Percentiles rank a stretch among this genome's conserved stretches.
Conservation (phyloP, 495 filamentous ascomycete genomes). For the Aspergillus taichungensis region DNA sequence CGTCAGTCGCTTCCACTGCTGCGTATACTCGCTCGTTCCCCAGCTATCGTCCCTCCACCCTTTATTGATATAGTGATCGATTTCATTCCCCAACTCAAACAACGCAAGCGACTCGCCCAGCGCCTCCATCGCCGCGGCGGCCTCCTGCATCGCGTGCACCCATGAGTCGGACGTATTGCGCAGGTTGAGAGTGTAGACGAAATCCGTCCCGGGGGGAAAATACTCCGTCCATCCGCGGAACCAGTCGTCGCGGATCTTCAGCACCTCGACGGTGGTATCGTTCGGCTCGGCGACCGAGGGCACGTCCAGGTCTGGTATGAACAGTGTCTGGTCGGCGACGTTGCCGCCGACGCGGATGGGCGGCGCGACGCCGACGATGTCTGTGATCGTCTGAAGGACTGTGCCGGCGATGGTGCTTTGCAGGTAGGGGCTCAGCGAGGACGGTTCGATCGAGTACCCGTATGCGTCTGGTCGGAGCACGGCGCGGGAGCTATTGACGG, state of each 20-base stretch:
- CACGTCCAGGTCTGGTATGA: not conserved
- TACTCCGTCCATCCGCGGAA: slow-evolving; percentile 2
- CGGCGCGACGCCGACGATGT: not conserved
- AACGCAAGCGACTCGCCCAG: slow-evolving; percentile 1
- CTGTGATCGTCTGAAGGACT: not conserved
- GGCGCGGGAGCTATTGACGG: not conserved
- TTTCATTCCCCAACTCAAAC: slow-evolving; percentile 5
- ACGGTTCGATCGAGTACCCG: slow-evolving; percentile 5
- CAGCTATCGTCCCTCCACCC: not conserved
- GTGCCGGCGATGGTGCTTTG: not conserved
- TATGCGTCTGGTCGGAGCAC: slow-evolving; percentile 2
- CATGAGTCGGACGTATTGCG: slow-evolving; percentile 1
- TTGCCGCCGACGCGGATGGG: slow-evolving; percentile 4
- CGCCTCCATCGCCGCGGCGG: not conserved
- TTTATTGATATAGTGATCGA: slow-evolving; percentile 7
- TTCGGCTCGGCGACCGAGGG: not conserved
- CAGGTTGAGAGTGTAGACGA: slow-evolving; percentile 4
- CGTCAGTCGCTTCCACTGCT: slow-evolving; percentile 2
- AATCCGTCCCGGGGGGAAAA: slow-evolving; percentile 1
- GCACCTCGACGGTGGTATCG: slow-evolving; percentile 1
- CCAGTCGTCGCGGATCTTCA: slow-evolving; percentile 1
- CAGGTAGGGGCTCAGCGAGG: not conserved
- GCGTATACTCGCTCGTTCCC: slow-evolving; percentile 1
- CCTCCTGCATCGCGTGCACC: slow-evolving; percentile 3
- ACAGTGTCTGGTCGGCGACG: slow-evolving; percentile 4